phyloP scores from a whole-genome alignment of 176 grass and related monocot species.

The Paspalum vaginatum region DNA sequence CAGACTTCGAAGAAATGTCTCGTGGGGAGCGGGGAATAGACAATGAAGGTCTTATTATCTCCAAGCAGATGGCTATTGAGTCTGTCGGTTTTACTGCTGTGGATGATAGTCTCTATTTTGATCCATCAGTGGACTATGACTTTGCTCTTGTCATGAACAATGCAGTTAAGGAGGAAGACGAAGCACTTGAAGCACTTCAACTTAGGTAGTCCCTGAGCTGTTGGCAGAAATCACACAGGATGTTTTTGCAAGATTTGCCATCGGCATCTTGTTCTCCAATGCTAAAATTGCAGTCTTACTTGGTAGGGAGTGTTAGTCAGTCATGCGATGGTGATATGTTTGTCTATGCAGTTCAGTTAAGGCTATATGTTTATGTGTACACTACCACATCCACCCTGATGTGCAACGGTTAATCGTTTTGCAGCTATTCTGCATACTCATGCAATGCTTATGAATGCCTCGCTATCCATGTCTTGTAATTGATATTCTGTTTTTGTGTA shows the following conservation, averaged over 20 bases:
- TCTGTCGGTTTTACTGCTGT: not conserved
- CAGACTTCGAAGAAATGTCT: conserved; percentile 1
- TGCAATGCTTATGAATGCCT: no score
- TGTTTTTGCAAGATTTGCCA: not conserved
- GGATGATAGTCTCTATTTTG: no score
- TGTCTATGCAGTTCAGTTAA: no score
- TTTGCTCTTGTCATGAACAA: not conserved
- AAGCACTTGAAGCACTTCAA: not conserved
- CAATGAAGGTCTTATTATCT: not conserved
- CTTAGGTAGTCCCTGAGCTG: not conserved
- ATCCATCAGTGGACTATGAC: no score
- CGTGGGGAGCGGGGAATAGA: not conserved
- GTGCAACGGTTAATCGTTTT: no score
- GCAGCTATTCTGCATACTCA: no score
- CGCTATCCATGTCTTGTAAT: no score
- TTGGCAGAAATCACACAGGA: not conserved
- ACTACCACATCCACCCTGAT: no score
- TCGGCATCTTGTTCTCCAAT: not conserved
- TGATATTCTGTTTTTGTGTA: no score
- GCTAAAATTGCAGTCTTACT: not conserved
- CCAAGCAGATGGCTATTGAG: not conserved
- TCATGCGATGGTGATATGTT: no score
- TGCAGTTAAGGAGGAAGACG: not conserved
- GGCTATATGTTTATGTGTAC: no score
- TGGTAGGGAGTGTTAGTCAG: not conserved